Evolutionary conservation across 1,284 basidiomycete species (phyloP).

Genomic region (Cryptococcus sp.): DNA sequence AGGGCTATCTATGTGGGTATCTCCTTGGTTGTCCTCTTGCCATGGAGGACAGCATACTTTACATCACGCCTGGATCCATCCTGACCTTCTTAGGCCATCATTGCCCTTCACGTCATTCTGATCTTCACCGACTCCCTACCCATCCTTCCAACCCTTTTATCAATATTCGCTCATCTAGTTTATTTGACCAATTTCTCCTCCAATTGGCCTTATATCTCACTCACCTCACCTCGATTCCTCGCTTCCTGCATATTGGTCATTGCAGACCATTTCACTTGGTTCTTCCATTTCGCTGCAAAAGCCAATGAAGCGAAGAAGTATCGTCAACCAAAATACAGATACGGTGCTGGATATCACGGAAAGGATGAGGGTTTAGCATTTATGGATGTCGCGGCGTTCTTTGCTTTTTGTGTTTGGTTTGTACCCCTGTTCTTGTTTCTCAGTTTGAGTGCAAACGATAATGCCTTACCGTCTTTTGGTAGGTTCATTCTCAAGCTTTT

Average conservation of each 20-base stretch:
- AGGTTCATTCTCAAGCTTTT: constrained; percentile 10
- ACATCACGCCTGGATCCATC: background rate
- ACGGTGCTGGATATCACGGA: constrained; percentile 9
- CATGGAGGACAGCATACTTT: background rate
- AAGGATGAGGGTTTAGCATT: constrained; percentile 58
- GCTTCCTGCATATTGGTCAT: constrained; percentile 77
- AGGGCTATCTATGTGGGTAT: constrained; percentile 74
- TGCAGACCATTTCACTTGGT: constrained; percentile 87
- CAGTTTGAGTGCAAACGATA: constrained; percentile 89
- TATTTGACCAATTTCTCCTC: constrained; percentile 87
- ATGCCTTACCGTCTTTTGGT: constrained; percentile 66
- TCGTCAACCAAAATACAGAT: constrained; percentile 31
- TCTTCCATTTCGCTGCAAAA: constrained; percentile 76
- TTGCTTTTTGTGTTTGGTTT: constrained; percentile 88
- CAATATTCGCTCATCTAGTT: constrained; percentile 72
- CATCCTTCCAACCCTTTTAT: constrained; percentile 66
- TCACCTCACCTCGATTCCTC: constrained; percentile 75
- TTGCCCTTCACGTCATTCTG: constrained; percentile 69
- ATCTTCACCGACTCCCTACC: constrained; percentile 76
- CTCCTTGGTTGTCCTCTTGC: background rate
- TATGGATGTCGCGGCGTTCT: constrained; percentile 85
- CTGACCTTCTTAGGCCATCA: constrained; percentile 59
- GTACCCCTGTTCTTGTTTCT: constrained; percentile 85
- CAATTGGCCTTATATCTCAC: constrained; percentile 83
- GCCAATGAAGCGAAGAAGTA: constrained; percentile 54